These are phyloP conservation scores for Anacardium occidentale DNA, from an alignment of 345 rosid genomes.

Conservation along the genomic window DNA sequence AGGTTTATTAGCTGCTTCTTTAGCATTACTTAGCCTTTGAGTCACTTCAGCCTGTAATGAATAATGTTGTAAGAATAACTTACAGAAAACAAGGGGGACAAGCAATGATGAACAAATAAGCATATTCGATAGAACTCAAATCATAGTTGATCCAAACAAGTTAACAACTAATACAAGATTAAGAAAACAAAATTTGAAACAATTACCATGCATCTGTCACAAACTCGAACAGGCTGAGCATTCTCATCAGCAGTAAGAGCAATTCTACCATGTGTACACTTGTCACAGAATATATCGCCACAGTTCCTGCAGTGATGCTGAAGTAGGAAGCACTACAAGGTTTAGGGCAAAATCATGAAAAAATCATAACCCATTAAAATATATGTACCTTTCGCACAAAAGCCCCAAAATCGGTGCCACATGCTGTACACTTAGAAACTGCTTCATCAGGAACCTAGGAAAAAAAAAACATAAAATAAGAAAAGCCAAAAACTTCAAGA, in stretches of 20 bases:
- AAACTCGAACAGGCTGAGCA: slow-evolving; percentile 93
- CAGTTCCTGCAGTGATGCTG: slow-evolving; percentile 99
- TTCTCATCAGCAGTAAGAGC: slow-evolving; percentile 94
- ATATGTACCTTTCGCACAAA: slow-evolving; percentile 69
- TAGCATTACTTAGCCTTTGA: slow-evolving; percentile 82
- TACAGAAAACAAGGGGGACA: neutral
- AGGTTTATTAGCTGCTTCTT: slow-evolving; percentile 74
- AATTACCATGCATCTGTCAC: slow-evolving; percentile 89
- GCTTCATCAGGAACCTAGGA: slow-evolving; percentile 93
- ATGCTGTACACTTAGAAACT: slow-evolving; percentile 75
- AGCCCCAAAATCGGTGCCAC: slow-evolving; percentile 88
- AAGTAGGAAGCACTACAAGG: slow-evolving; percentile 9
- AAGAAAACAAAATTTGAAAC: neutral
- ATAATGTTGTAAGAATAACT: neutral
- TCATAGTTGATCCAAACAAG: neutral
- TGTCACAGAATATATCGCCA: slow-evolving; percentile 98
- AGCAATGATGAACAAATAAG: neutral
- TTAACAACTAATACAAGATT: neutral
- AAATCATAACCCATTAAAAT: neutral
- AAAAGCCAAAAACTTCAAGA: neutral
- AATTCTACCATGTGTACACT: slow-evolving; percentile 90
- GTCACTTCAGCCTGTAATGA: slow-evolving; percentile 81
- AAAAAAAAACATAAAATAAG: slow-evolving; percentile 7
- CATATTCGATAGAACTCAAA: neutral
- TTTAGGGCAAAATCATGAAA: slow-evolving; percentile 11